Percentiles rank a stretch among this genome's conserved stretches.
Evolutionary conservation across 345 rosid genomes (phyloP).

Genomic region (Bruguiera sexangula): DNA sequence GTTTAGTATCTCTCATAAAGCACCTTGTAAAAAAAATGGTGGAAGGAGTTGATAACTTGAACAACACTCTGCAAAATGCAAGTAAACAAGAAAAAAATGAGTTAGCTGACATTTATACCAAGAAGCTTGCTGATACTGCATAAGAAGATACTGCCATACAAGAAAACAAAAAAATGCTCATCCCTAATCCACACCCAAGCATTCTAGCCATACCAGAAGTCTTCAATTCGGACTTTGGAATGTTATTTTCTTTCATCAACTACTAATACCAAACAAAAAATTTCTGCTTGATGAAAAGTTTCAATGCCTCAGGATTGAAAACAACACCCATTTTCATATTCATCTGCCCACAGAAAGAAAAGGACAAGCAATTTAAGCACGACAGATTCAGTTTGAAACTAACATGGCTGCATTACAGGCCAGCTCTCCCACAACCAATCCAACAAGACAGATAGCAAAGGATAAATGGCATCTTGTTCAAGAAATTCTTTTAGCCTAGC

Average conservation of each 20-base stretch:
- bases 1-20: no score
- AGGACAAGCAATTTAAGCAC: not conserved
- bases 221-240: slow-evolving; percentile 68
- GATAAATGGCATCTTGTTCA: slow-evolving; percentile 69
- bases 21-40: no score
- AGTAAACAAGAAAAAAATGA: no score
- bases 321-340: slow-evolving; percentile 84
- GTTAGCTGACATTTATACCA: no score
- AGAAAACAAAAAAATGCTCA: slow-evolving; percentile 39
- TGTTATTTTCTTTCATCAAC: slow-evolving; percentile 50
- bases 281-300: slow-evolving; percentile 72
- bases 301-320: slow-evolving; percentile 85
- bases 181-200: slow-evolving; percentile 87
- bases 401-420: slow-evolving; percentile 81
- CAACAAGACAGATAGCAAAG: slow-evolving; percentile 76
- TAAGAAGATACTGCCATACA: no score
- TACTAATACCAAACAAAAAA: slow-evolving; percentile 65
- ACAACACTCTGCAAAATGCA: no score
- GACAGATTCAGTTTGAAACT: slow-evolving; percentile 19
- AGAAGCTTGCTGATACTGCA: no score
- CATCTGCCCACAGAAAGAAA: slow-evolving; percentile 47
- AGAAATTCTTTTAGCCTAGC: slow-evolving; percentile 59
- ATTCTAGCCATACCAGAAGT: slow-evolving; percentile 85
- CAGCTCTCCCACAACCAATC: slow-evolving; percentile 93
- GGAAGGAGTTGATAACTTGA: no score